Evolutionary conservation across 768 basidiomycete species (phyloP), one percentile per base, ranked within the genome.

Genomic region (Leccinum variicolor): DNA sequence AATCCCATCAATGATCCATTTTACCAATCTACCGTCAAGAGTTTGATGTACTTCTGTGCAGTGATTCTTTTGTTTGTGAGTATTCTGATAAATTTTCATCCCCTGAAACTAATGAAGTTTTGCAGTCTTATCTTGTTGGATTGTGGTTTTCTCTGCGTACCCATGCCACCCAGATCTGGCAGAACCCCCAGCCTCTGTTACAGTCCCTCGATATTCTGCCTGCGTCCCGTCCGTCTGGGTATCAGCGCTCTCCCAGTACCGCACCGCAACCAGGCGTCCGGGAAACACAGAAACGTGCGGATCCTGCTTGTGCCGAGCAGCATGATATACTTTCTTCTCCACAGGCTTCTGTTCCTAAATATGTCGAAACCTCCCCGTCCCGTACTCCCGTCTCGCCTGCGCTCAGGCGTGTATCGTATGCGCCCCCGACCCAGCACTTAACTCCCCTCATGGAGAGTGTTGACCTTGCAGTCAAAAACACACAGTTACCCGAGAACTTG

Each of bases 61-160:
- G 81, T 70, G n/a, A 80, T 98, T 56, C 81, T 99, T 28, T 68
- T 98, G 31, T 84, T 99, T 63, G 96, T 98, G 66, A 74, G 94
- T 82, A 17, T 14, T 3, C 6, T 51, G 14, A 45, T 43, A 4
- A 52, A 59, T 51, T 50, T 8, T 49, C 13, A 9, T 4, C 33
- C 23, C 26, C 53, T 43, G 25, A 19, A 19, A 10, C 52, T 29
- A 34, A 59, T 67, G 43, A 65, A 11, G 17, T 46, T 19, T 33
- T 15, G 21, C 47, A 98, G 94, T 98, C 97, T 1, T 99, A 99
- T 73, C 83, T 98, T 48, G 84, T 98, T 58, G 97, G 97, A 34
- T 79, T 98, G 1, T 98, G 97, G 97, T 99, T 99, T 78, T 98
- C 97, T 39, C 84, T 99, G 17, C 88, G 93, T 49, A 99, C 97